Conservation (phyloP, 176 grass and related monocot genomes). For the Aegilops sharonensis region DNA sequence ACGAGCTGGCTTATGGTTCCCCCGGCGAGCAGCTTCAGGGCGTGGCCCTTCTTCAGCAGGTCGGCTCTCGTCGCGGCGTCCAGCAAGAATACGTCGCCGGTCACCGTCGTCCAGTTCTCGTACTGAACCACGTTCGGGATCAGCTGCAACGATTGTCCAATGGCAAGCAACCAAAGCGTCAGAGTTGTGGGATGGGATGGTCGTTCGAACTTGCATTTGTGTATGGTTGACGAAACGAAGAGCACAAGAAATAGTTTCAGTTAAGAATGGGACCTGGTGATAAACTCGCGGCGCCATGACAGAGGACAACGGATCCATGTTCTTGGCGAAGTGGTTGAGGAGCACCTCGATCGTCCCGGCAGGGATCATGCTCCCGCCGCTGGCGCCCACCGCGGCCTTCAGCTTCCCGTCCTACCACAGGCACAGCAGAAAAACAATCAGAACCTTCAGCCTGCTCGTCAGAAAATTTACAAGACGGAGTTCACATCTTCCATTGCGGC, state of each 20-base stretch:
- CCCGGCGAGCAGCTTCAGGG: slow-evolving; percentile 56
- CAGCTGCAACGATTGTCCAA: slow-evolving; percentile 40
- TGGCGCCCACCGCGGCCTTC: slow-evolving; percentile 67
- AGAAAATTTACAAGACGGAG: too few relatives aligned
- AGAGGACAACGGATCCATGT: slow-evolving; percentile 79
- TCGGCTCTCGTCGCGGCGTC: slow-evolving; percentile 63
- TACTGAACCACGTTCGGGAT: slow-evolving; percentile 89
- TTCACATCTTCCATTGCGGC: too few relatives aligned
- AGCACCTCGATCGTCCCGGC: slow-evolving; percentile 68
- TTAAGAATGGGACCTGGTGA: slow-evolving; percentile 52
- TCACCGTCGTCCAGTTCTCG: slow-evolving; percentile 97
- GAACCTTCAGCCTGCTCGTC: too few relatives aligned
- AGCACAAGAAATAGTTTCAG: not conserved
- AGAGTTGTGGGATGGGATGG: not conserved
- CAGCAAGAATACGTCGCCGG: slow-evolving; percentile 69
- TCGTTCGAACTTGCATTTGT: not conserved
- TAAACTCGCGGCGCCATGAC: slow-evolving; percentile 74
- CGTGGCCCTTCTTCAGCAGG: slow-evolving; percentile 66
- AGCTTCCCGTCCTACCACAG: slow-evolving; percentile 55
- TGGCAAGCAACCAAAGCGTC: not conserved
- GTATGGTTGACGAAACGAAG: not conserved
- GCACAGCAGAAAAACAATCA: too few relatives aligned
- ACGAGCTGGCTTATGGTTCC: slow-evolving; percentile 89
- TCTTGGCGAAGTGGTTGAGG: slow-evolving; percentile 77
- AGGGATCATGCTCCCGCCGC: slow-evolving; percentile 76